phyloP scores from a whole-genome alignment of 2,329 filamentous ascomycete species.

The Colletotrichum sp. region DNA sequence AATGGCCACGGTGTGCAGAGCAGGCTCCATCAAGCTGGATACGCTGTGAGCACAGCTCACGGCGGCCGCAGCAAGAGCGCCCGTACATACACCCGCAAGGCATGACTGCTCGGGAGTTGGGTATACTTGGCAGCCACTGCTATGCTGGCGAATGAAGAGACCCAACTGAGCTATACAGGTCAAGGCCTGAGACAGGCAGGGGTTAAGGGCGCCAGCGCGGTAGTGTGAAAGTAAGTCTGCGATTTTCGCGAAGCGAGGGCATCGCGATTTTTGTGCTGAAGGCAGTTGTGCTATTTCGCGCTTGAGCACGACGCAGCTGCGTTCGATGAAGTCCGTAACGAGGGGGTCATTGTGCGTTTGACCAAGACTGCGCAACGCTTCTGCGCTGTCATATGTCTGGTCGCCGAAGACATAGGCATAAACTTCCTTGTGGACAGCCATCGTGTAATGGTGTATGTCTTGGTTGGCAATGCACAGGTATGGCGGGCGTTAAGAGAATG shows the following conservation, averaged over 20 bases:
- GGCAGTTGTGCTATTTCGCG: not conserved
- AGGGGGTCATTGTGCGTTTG: not conserved
- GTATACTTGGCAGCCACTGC: not conserved
- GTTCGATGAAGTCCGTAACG: not conserved
- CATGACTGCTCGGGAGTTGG: not conserved
- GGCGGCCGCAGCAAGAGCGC: not conserved
- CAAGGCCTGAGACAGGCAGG: not conserved
- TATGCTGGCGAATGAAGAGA: slow-evolving; percentile 2
- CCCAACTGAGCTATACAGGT: slow-evolving; percentile 2
- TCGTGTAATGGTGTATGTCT: not conserved
- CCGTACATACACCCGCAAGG: not conserved
- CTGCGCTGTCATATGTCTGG: not conserved
- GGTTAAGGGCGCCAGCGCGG: not conserved
- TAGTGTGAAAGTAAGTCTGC: not conserved
- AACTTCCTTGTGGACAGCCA: not conserved
- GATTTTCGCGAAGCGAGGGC: not conserved
- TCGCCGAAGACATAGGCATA: slow-evolving; percentile 1
- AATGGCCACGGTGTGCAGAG: not conserved
- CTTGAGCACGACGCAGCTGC: not conserved
- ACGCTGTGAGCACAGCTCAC: not conserved
- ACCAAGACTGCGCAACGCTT: not conserved
- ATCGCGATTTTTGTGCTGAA: not conserved
- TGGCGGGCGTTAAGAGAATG: not conserved
- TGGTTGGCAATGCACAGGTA: not conserved
- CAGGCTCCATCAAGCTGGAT: not conserved